Conservation (phyloP, 163 green algal genomes). For the Chloromonas sp. region DNA sequence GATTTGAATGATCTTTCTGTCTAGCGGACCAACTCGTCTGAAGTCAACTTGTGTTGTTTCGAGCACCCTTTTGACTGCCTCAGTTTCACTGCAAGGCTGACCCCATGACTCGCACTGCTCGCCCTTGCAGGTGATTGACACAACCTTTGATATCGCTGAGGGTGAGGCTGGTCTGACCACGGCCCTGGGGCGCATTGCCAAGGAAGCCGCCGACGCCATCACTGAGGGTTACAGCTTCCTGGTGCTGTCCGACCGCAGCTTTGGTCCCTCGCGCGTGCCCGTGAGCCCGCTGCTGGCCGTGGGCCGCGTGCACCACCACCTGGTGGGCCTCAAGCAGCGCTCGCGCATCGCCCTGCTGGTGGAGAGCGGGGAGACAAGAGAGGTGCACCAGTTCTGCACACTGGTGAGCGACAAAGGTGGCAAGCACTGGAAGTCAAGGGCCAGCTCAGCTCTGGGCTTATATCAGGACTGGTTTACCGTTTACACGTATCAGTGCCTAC, state of each 20-base stretch:
- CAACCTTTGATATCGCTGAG: slow-evolving; percentile 67
- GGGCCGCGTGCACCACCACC: slow-evolving; percentile 85
- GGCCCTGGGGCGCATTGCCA: slow-evolving; percentile 66
- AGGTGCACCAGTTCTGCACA: slow-evolving; percentile 65
- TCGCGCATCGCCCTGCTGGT: slow-evolving; percentile 75
- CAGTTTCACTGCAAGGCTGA: neutral
- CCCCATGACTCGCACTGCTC: neutral
- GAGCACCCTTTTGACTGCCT: too few species aligned
- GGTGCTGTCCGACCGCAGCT: slow-evolving; percentile 62
- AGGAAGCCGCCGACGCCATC: slow-evolving; percentile 68
- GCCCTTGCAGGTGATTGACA: slow-evolving; percentile 64
- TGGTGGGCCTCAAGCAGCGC: slow-evolving; percentile 70
- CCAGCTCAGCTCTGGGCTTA: too few species aligned
- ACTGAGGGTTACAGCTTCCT: slow-evolving; percentile 73
- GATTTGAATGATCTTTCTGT: too few species aligned
- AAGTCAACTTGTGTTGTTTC: neutral
- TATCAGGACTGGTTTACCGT: too few species aligned
- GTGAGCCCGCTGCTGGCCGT: slow-evolving; percentile 76
- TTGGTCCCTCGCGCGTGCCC: slow-evolving; percentile 42
- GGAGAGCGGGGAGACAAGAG: slow-evolving; percentile 75
- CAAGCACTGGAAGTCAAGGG: neutral
- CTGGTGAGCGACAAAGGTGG: slow-evolving; percentile 21
- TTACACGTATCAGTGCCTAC: too few species aligned
- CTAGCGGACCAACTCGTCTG: neutral
- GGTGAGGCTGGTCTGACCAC: slow-evolving; percentile 63